phyloP scores from a whole-genome alignment of 495 filamentous ascomycete species.

The Mycothermus thermophilus region DNA sequence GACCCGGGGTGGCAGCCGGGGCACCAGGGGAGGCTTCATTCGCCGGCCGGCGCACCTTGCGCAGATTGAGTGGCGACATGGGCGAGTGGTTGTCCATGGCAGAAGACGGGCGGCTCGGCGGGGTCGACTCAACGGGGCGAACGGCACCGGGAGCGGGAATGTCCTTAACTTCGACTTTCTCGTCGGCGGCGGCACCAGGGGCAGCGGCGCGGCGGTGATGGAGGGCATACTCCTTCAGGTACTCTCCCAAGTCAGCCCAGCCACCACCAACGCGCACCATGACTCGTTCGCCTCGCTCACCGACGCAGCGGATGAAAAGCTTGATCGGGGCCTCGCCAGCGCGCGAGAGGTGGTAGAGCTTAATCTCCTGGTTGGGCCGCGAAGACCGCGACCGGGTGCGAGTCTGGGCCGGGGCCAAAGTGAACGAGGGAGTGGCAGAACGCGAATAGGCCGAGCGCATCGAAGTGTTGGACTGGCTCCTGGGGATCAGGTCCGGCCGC shows the following conservation, averaged over 20 bases:
- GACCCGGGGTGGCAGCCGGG: neutral
- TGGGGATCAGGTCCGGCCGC: slow-evolving; percentile 20
- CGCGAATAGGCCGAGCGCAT: slow-evolving; percentile 26
- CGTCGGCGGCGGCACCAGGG: slow-evolving; percentile 13
- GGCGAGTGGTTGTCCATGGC: slow-evolving; percentile 21
- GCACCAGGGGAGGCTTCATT: neutral
- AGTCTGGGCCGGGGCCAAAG: slow-evolving; percentile 46
- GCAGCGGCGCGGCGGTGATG: slow-evolving; percentile 61
- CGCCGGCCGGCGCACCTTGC: slow-evolving; percentile 23
- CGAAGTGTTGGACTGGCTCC: slow-evolving; percentile 32
- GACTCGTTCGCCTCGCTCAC: slow-evolving; percentile 78
- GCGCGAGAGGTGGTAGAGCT: slow-evolving; percentile 85
- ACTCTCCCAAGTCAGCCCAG: slow-evolving; percentile 91
- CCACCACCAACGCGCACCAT: slow-evolving; percentile 97
- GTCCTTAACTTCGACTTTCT: slow-evolving; percentile 48
- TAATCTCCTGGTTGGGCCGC: slow-evolving; percentile 51
- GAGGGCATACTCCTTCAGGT: slow-evolving; percentile 79
- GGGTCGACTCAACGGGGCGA: slow-evolving; percentile 23
- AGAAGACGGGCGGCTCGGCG: slow-evolving; percentile 27
- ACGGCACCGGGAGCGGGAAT: slow-evolving; percentile 20
- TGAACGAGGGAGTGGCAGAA: slow-evolving; percentile 54
- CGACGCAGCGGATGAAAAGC: slow-evolving; percentile 81
- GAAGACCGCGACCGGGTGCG: slow-evolving; percentile 27
- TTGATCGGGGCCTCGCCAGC: slow-evolving; percentile 75
- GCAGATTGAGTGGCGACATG: slow-evolving; percentile 20